phyloP scores from a whole-genome alignment of 169 alveolate genomes.

The Babesia microti region DNA sequence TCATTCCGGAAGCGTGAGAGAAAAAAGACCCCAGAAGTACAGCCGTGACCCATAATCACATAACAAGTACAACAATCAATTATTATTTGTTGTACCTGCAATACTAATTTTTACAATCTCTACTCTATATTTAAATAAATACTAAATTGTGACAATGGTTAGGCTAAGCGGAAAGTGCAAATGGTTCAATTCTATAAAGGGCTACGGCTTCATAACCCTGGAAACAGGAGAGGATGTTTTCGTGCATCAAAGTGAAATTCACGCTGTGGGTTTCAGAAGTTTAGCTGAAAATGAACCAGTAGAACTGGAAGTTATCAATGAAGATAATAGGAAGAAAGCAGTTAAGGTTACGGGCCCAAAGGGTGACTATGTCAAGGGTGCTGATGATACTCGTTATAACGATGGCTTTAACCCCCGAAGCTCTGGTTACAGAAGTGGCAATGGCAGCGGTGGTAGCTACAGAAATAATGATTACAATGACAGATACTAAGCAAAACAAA shows the following conservation, averaged over 20 bases:
- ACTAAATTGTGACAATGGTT: constrained; percentile 4
- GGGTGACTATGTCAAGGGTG: constrained; percentile 60
- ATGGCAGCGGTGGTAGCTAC: constrained; percentile 29
- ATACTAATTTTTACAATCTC: not conserved
- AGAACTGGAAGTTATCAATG: constrained; percentile 46
- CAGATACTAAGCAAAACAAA: constrained; percentile 2
- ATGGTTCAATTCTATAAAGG: constrained; percentile 68
- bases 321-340: constrained; percentile 58
- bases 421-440: constrained; percentile 5
- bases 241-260: constrained; percentile 64
- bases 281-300: constrained; percentile 58
- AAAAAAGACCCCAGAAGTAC: no score
- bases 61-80: no score
- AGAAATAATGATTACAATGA: constrained; percentile 2
- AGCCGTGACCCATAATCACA: no score
- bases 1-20: no score
- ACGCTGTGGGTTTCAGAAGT: constrained; percentile 65
- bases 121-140: not conserved
- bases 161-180: constrained; percentile 57
- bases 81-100: no score
- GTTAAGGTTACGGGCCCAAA: constrained; percentile 65
- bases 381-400: constrained; percentile 5
- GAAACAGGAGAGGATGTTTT: constrained; percentile 65
- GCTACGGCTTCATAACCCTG: constrained; percentile 66
- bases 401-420: constrained; percentile 16